Percentiles rank a stretch among this genome's conserved stretches.
Evolutionary conservation across 2,329 filamentous ascomycete genomes (phyloP).

Genomic region (Ceratocystis cubensis): DNA sequence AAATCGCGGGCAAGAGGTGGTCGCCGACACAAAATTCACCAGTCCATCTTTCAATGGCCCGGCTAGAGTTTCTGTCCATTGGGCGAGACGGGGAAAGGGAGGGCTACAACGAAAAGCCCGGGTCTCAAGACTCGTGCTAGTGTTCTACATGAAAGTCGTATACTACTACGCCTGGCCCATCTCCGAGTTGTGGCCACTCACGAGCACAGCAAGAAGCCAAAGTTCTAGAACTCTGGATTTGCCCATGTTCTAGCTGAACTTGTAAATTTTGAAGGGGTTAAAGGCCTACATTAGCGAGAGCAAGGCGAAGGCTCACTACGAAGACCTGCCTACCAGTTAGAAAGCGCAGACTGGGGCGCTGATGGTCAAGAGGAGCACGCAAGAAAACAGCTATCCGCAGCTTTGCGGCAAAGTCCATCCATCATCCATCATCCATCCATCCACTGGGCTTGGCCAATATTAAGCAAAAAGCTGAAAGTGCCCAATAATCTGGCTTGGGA

Average conservation of each 20-base stretch:
- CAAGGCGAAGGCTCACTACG: background rate
- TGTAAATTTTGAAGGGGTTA: background rate
- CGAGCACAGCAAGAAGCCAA: background rate
- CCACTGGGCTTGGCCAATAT: background rate
- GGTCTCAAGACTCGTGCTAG: no score
- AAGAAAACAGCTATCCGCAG: background rate
- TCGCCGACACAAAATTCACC: background rate
- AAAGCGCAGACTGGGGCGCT: background rate
- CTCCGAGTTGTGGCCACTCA: background rate
- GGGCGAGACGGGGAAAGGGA: no score
- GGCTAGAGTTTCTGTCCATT: background rate
- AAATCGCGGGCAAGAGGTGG: background rate
- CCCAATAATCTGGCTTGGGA: background rate
- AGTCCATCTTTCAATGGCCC: background rate
- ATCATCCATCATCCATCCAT: no score
- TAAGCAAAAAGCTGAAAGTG: background rate
- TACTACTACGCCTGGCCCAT: no score
- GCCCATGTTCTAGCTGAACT: background rate
- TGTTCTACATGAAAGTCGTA: no score
- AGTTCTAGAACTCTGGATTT: background rate
- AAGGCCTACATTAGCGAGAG: slow-evolving; percentile 1
- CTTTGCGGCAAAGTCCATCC: background rate
- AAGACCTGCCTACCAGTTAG: background rate
- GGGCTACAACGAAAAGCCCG: no score
- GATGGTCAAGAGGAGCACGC: background rate